Percentiles rank a stretch among this genome's conserved stretches.
phyloP scores from a whole-genome alignment of 2,329 filamentous ascomycete species.

The Nothopassalora personata region DNA sequence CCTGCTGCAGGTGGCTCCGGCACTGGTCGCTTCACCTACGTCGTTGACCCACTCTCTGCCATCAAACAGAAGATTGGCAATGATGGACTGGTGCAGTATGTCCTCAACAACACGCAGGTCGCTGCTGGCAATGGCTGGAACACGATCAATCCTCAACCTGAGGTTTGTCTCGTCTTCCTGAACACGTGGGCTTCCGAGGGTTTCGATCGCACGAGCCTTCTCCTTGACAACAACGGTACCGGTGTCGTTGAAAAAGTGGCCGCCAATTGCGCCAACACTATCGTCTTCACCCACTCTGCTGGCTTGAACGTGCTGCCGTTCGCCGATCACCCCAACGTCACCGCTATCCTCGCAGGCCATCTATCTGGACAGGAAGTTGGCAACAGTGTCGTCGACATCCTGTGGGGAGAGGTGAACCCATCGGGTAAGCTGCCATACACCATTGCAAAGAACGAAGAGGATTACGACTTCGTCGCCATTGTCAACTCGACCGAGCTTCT shows the following conservation, averaged over 20 bases:
- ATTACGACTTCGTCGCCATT: slow-evolving; percentile 32
- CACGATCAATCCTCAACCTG: slow-evolving; percentile 41
- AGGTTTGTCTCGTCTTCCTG: slow-evolving; percentile 54
- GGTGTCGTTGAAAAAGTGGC: slow-evolving; percentile 28
- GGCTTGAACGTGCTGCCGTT: slow-evolving; percentile 39
- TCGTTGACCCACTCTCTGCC: slow-evolving; percentile 40
- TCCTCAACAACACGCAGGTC: slow-evolving; percentile 37
- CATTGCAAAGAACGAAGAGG: slow-evolving; percentile 24
- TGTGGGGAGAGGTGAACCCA: slow-evolving; percentile 30
- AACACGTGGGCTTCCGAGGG: slow-evolving; percentile 50
- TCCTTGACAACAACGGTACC: slow-evolving; percentile 41
- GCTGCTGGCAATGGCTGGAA: slow-evolving; percentile 12
- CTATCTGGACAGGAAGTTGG: slow-evolving; percentile 38
- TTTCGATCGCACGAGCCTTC: slow-evolving; percentile 38
- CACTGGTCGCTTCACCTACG: slow-evolving; percentile 36
- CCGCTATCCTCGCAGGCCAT: slow-evolving; percentile 39
- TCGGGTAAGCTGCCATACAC: slow-evolving; percentile 29
- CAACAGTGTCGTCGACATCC: slow-evolving; percentile 39
- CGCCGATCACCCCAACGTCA: slow-evolving; percentile 34
- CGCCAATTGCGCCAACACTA: slow-evolving; percentile 27
- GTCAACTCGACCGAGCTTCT: slow-evolving; percentile 36
- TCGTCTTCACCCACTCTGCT: slow-evolving; percentile 29
- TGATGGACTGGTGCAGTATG: slow-evolving; percentile 42
- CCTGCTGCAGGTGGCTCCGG: slow-evolving; percentile 39
- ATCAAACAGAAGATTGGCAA: slow-evolving; percentile 34